A percentile compares a stretch with the other conserved stretches of the same genome.
Evolutionary conservation across 2,329 filamentous ascomycete genomes (phyloP).

Genomic region (Aureobasidium melanogenum): DNA sequence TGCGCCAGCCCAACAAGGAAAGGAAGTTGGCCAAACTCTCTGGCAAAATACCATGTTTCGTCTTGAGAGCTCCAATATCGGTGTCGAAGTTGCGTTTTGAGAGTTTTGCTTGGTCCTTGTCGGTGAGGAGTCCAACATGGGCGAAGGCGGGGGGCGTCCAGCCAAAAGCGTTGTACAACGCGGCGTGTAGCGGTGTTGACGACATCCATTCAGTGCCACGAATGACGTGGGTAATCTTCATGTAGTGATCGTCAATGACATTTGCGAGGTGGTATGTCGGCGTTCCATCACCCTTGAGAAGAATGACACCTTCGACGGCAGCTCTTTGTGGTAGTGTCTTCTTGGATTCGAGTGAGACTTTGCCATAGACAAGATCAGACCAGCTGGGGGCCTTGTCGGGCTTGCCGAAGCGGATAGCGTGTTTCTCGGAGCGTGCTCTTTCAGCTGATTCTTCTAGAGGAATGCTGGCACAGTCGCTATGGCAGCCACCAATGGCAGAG

Average conservation of each 20-base stretch:
- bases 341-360: constrained; percentile 31
- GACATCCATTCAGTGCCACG: constrained; percentile 95
- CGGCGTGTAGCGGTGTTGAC: constrained; percentile 73
- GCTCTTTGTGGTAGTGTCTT: constrained; percentile 21
- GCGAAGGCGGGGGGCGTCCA: constrained; percentile 41
- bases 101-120: constrained; percentile 40
- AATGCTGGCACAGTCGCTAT: constrained; percentile 65
- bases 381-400: constrained; percentile 56
- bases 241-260: constrained; percentile 89
- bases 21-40: constrained; percentile 71
- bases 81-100: constrained; percentile 75
- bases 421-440: constrained; percentile 60
- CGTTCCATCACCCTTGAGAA: constrained; percentile 83
- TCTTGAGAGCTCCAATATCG: constrained; percentile 49
- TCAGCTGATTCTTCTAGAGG: constrained; percentile 58
- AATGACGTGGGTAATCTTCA: constrained; percentile 94
- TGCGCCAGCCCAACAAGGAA: constrained; percentile 75
- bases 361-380: constrained; percentile 71
- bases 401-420: constrained; percentile 68
- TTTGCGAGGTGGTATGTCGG: constrained; percentile 98
- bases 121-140: constrained; percentile 41
- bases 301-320: constrained; percentile 55
- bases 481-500: constrained; percentile 54
- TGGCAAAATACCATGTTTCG: constrained; percentile 51
- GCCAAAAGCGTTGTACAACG: constrained; percentile 42